Conservation (phyloP, 2,329 filamentous ascomycete species). For the Fusarium sp. region DNA sequence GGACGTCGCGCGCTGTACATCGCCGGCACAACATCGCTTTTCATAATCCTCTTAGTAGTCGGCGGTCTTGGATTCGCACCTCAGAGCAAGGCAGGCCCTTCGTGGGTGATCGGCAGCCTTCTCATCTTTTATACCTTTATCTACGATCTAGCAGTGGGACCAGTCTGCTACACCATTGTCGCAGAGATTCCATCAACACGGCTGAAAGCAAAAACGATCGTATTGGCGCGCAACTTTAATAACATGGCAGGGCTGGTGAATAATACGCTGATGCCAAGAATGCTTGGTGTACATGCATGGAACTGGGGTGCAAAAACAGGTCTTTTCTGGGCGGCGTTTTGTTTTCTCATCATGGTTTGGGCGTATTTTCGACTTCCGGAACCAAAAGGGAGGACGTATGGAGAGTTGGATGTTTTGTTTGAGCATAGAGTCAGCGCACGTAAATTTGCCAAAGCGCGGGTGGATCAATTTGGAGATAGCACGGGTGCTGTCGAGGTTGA, state of each 20-base stretch:
- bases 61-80: constrained; percentile 62
- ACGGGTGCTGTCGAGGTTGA: constrained; percentile 32
- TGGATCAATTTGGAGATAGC: constrained; percentile 31
- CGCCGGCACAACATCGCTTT: constrained; percentile 58
- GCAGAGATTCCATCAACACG: constrained; percentile 59
- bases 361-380: constrained; percentile 63
- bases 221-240: constrained; percentile 57
- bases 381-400: constrained; percentile 61
- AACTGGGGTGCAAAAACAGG: constrained; percentile 59
- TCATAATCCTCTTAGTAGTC: constrained; percentile 52
- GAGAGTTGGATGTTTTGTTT: constrained; percentile 66
- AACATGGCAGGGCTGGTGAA: constrained; percentile 58
- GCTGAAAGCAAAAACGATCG: constrained; percentile 56
- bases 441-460: constrained; percentile 46
- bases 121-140: constrained; percentile 55
- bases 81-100: constrained; percentile 50
- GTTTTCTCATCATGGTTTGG: constrained; percentile 57
- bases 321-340: constrained; percentile 53
- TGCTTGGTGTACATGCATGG: constrained; percentile 55
- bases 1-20: constrained; percentile 58
- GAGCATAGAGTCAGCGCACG: constrained; percentile 54
- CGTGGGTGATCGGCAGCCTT: constrained; percentile 58
- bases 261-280: constrained; percentile 56
- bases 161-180: constrained; percentile 85
- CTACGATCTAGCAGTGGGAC: constrained; percentile 50